Base-by-base conservation (phyloP, 2,329 filamentous ascomycete genomes). In the Microsporum canis region DNA sequence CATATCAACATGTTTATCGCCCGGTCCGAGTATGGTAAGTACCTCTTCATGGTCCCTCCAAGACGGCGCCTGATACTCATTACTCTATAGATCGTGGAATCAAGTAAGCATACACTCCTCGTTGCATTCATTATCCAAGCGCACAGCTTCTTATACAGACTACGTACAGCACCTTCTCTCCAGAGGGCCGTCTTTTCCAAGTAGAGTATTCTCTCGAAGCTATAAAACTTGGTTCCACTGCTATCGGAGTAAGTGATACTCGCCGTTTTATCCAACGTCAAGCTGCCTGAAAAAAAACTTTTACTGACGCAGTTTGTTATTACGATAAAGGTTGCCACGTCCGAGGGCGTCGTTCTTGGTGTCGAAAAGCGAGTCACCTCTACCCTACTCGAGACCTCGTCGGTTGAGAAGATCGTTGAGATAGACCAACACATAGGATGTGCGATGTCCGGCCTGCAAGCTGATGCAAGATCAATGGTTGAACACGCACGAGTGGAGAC, bases 201-300 rank as follows among this genome's bases (percentile, higher is more conserved):
- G 94, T 99, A 81, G 94, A 99, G 88, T 99, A 99, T 85, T 97
- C 94, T 63, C 88, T 99, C 76, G 94, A 99, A 82, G 94, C 94
- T 78, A 99, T 99, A 85, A 99, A 99, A 82, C 89, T 97, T 68
- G 94, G 94, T 69, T 95, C 89, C 71, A 99, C 94, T 69, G 94
- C 94, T 73, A 99, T 99, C 79, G 94, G 94, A 70, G 91, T 86
- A 81, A 63, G 79, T 75, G 58, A 60, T 51, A 58, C 4, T 38
- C n/a, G 29, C 41, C 14, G 8, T 36, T 33, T 34, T 34, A 31
- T 49, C 4, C 36, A 5, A 14, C 14, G 31, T 33, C 12, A 14
- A 51, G 45, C 45, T 14, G 27, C 27, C 10, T 33, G 43, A 23
- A 23, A 23, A 23, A 23, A 57, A 29, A 8, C 7, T 10, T 7